These are phyloP conservation scores for Digitaria exilis DNA, from an alignment of 202 grass and related monocot genomes.

Conservation along the genomic window DNA sequence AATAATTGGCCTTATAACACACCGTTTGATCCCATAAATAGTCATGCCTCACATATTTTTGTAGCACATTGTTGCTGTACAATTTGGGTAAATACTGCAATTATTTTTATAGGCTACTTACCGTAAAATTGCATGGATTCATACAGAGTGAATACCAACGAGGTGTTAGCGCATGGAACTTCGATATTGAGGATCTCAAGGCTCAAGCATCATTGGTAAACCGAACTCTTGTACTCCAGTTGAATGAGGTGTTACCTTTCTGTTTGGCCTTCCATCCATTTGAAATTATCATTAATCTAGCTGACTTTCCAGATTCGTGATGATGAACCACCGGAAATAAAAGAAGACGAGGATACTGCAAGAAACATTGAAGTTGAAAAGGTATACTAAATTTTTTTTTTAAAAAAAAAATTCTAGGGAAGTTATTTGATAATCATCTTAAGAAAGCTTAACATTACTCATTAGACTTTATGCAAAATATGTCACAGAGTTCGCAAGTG, in stretches of 20 bases:
- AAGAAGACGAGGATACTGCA: conserved; percentile 75
- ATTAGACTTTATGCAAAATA: not conserved
- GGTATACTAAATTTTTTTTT: conserved; percentile 50
- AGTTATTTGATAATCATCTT: not conserved
- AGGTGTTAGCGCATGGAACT: conserved; percentile 99
- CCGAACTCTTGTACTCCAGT: conserved; percentile 15
- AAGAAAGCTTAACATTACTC: conserved; percentile 24
- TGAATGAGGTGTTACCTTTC: conserved; percentile 21
- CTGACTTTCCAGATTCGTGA: conserved; percentile 81
- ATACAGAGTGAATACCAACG: conserved; percentile 96
- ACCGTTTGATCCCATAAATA: not conserved
- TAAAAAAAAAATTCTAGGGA: too few species aligned
- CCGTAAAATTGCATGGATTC: conserved; percentile 23
- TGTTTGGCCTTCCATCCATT: conserved; percentile 31
- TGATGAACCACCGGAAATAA: conserved; percentile 77
- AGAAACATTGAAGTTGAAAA: conserved; percentile 59
- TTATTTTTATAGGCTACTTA: conserved; percentile 1
- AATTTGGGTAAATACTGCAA: not conserved
- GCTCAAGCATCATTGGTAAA: conserved; percentile 95
- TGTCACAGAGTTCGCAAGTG: not conserved
- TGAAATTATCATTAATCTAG: conserved; percentile 35
- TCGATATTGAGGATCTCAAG: conserved; percentile 98
- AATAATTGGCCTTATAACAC: not conserved
- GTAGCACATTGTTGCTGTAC: not conserved
- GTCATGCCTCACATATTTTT: not conserved